phyloP scores from a whole-genome alignment of 164 flowering plant species.

The Tetracentron sinense region DNA sequence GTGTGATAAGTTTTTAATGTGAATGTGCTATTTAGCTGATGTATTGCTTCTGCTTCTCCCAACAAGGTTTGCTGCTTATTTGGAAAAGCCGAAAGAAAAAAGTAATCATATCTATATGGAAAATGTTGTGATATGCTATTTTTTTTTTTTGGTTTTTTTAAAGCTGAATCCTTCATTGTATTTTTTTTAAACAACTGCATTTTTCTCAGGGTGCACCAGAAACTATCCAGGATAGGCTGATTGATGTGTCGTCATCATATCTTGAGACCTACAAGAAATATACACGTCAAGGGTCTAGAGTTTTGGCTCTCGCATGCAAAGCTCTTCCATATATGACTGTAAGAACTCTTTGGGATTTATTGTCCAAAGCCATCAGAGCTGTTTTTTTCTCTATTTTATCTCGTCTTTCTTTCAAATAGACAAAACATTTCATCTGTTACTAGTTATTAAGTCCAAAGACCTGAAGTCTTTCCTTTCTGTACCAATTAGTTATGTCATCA shows the following conservation, averaged over 20 bases:
- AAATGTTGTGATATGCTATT: too few relatives aligned
- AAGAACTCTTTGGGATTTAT: slow-evolving; percentile 22
- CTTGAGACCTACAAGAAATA: slow-evolving; percentile 80
- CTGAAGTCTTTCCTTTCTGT: background rate
- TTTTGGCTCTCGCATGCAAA: slow-evolving; percentile 92
- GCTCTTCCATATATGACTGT: slow-evolving; percentile 91
- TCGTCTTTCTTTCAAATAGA: too few relatives aligned
- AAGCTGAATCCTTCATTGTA: background rate
- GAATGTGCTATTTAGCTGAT: too few relatives aligned
- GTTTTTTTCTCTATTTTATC: too few relatives aligned
- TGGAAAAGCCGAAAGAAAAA: too few relatives aligned
- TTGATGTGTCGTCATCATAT: slow-evolving; percentile 68
- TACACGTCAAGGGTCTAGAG: slow-evolving; percentile 98
- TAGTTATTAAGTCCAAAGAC: background rate
- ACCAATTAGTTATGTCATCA: background rate
- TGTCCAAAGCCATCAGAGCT: background rate
- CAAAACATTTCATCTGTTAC: background rate
- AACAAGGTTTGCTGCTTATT: too few relatives aligned
- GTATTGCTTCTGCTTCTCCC: too few relatives aligned
- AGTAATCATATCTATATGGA: too few relatives aligned
- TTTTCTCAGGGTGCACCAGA: slow-evolving; percentile 93
- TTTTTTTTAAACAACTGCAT: background rate
- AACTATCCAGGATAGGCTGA: slow-evolving; percentile 77
- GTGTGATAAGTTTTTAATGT: too few relatives aligned
- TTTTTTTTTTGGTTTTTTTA: too few relatives aligned